Evolutionary conservation across 148 eudicot genomes (phyloP), one percentile per base, ranked within the genome.

Genomic region (Fallopia convolvulus): DNA sequence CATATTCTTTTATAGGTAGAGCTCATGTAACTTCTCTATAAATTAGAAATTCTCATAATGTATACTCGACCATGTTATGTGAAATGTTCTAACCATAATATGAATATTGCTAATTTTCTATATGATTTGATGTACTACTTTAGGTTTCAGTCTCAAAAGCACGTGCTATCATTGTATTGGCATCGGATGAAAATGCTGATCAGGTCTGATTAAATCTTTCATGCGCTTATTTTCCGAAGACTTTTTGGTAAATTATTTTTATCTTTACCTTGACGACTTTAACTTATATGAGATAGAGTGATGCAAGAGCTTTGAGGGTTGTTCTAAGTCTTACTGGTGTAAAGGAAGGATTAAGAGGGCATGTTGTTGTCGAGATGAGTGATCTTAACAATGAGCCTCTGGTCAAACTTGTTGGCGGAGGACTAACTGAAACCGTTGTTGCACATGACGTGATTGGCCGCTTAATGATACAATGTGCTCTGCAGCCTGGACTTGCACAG

Each of bases 401-500:
- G 76, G 98, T 94, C 83, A 94, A 94, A 87, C 98, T 94, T 81
- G 98, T 94, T 82, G 97, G 98, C 15, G 94, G 94, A 77, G 94
- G 91, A 72, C 87, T 94, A 21, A 84, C 89, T 76, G 98, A 94
- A 85, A 94, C 92, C 39, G 97, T 94, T 77, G 98, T 94, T 76
- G 98, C 98, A 2, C 98, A 94, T 87, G 98, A 94, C 82, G 98
- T 94, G 48, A 94, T 94, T 77, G 98, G 98, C 50, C 91, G 98
- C 53, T 81, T 94, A 83, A 94, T 94, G 98, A 94, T 94, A 83
- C 97, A 94, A 74, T 94, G 98, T 87, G 98, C 98, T 83, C 82
- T 94, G n/a, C 98, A 94, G 83, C 98, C 98, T 78, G 98, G 98
- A 77, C 97, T 94, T 85, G 97, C 98, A 48, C 98, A 91, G 94